phyloP scores from a whole-genome alignment of 495 filamentous ascomycete species.

The Podospora pseudopauciseta region DNA sequence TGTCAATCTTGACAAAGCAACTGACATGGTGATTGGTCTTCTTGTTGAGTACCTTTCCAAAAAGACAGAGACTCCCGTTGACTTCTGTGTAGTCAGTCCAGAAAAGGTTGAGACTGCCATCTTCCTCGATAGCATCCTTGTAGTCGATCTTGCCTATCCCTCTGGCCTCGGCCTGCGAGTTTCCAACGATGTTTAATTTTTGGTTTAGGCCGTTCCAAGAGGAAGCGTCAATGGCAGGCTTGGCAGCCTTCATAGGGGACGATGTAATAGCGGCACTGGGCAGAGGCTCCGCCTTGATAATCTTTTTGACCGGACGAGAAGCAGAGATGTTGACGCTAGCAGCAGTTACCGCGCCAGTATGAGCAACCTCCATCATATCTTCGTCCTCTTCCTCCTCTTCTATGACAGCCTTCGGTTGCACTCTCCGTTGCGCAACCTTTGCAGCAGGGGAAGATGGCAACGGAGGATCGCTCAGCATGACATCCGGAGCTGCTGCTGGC shows the following conservation, averaged over 20 bases:
- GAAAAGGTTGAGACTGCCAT: slow-evolving; percentile 90
- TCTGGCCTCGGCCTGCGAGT: slow-evolving; percentile 53
- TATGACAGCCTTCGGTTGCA: slow-evolving; percentile 58
- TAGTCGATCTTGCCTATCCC: slow-evolving; percentile 74
- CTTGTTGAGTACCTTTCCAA: slow-evolving; percentile 95
- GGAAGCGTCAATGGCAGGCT: slow-evolving; percentile 67
- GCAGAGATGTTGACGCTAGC: slow-evolving; percentile 83
- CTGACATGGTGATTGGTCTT: slow-evolving; percentile 73
- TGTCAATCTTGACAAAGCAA: slow-evolving; percentile 95
- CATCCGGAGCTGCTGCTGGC: slow-evolving; percentile 28
- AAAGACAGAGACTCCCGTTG: slow-evolving; percentile 86
- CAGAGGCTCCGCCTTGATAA: slow-evolving; percentile 60
- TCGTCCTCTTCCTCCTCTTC: slow-evolving; percentile 72
- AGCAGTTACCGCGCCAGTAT: slow-evolving; percentile 63
- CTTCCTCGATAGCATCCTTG: slow-evolving; percentile 78
- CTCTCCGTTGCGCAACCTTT: slow-evolving; percentile 74
- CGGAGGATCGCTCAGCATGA: slow-evolving; percentile 78
- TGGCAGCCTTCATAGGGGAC: slow-evolving; percentile 61
- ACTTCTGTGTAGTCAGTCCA: slow-evolving; percentile 96
- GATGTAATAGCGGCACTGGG: slow-evolving; percentile 67
- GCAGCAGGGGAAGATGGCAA: slow-evolving; percentile 80
- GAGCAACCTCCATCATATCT: slow-evolving; percentile 77
- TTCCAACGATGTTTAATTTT: slow-evolving; percentile 79
- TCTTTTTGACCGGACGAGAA: slow-evolving; percentile 72
- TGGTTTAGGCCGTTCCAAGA: slow-evolving; percentile 83